Conservation (phyloP, 1,139 yeast genomes). For the Saccharomyces hybrid region DNA sequence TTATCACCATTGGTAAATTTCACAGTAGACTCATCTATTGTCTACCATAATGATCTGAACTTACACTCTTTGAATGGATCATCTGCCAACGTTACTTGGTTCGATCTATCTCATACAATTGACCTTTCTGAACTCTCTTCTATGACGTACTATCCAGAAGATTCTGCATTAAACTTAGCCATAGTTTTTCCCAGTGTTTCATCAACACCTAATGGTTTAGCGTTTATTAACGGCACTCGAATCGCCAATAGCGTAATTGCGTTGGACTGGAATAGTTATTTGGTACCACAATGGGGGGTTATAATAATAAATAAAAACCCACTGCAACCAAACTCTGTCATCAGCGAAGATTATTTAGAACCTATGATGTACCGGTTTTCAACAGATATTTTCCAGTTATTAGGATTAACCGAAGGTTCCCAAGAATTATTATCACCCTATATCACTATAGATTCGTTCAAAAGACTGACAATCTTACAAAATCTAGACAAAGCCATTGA, state of each 20-base stretch:
- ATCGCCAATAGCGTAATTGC: slow-evolving; percentile 30
- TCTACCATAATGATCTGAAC: slow-evolving; percentile 46
- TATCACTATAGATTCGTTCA: slow-evolving; percentile 58
- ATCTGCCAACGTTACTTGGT: slow-evolving; percentile 34
- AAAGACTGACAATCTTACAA: slow-evolving; percentile 46
- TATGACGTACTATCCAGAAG: slow-evolving; percentile 24
- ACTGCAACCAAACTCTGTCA: slow-evolving; percentile 26
- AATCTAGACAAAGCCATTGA: slow-evolving; percentile 48
- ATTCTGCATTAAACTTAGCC: slow-evolving; percentile 16
- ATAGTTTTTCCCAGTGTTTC: slow-evolving; percentile 22
- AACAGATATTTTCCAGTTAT: slow-evolving; percentile 60
- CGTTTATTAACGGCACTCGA: slow-evolving; percentile 27
- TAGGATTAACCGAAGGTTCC: slow-evolving; percentile 59
- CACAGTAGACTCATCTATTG: slow-evolving; percentile 72
- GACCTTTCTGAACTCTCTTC: slow-evolving; percentile 36
- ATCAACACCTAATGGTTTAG: slow-evolving; percentile 16
- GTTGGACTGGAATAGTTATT: slow-evolving; percentile 50
- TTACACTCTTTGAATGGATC: slow-evolving; percentile 35
- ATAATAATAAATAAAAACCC: slow-evolving; percentile 45
- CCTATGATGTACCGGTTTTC: slow-evolving; percentile 65
- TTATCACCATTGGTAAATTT: slow-evolving; percentile 55
- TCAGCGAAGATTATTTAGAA: slow-evolving; percentile 43
- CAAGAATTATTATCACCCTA: slow-evolving; percentile 41
- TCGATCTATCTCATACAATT: slow-evolving; percentile 32
- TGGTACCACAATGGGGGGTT: slow-evolving; percentile 92